Evolutionary conservation across 2,329 filamentous ascomycete species (phyloP), one percentile per base, ranked within the genome.

Genomic region (Talaromyces funiculosus): DNA sequence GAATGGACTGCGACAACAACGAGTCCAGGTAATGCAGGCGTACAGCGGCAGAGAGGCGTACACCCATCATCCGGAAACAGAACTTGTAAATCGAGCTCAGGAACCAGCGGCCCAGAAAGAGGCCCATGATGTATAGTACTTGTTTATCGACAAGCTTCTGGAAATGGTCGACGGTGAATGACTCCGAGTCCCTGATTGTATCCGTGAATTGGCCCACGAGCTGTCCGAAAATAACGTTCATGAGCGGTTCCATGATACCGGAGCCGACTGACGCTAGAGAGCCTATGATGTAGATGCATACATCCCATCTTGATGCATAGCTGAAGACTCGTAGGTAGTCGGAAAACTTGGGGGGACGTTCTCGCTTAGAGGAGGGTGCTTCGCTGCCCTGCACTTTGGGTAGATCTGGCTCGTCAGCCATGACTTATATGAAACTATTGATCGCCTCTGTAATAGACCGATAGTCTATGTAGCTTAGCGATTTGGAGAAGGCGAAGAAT

Each of bases 171-270:
- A 22, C 70, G 53, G 14, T 78, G 0, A 73, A 72, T 60, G 82
- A 82, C 67, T 85, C 71, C 57, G 82, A 82, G 67, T 86, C 71
- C 57, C 43, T 47, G 24, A 47, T n/a, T 10, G 24, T 47, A 29
- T 47, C 43, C 3, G 80, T 83, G 65, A 87, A 86, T 8, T 79
- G 74, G 7, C 81, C 81, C 49, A 85, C 78, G 35, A 82, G 78
- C 38, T 72, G 71, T 64, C 83, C 83, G 68, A 86, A 84, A 6
- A 86, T 75, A 40, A 86, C 73, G 38, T 84, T 83, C 82, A 87
- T 85, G 35, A 85, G 65, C 0, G 83, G 83, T 6, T 72, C 45
- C 54, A 45, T 45, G 29, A 57, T 45, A 7, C 54, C 54, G 4
- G 54, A 12, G 12, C 64, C 6, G 64, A 62, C 67, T 69, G 35